Base-by-base conservation (phyloP, 2,329 filamentous ascomycete genomes). In the Penicillium sp. region DNA sequence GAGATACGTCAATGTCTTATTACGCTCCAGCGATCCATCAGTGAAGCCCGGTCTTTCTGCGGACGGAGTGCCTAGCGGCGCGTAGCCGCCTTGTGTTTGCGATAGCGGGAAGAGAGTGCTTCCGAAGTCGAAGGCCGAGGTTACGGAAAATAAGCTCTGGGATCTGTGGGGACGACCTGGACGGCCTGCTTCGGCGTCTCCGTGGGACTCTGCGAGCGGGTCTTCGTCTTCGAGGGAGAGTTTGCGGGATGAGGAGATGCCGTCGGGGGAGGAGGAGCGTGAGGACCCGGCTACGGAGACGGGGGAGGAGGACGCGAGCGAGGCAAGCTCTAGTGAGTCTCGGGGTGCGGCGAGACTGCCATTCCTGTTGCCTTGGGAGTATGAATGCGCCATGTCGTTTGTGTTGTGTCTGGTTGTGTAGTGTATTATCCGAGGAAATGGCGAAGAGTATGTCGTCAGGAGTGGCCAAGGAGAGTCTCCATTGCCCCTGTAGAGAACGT, bases 241-340 rank as follows among this genome's bases (percentile, higher is more conserved):
- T 60, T 89, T 86, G 58, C 90, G 87, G 52, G 92, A 96, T n/a
- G 92, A 97, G 12, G 90, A 88, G 62, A 91, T 83, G 60, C 89
- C 92, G n/a, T 87, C 89, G 33, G 84, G 81, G 2, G 83, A 87
- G 30, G 90, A 95, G 34, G 77, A 77, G 49, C 86, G 81, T 13
- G 86, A 87, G n/a, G 80, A 75, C 39, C 86, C 82, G 10, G 79
- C 79, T 40, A 74, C 79, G 41, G 80, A 81, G 55, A 79, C 80
- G 44, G 79, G 81, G 60, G 87, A 89, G 59, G 87, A 90, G 54
- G 89, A 95, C 52, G 92, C 93, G 56, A 99, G 83, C 45, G 91
- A 96, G 53, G 91, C 93, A 50, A 99, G 86, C 76, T 99, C 93
- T 65, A 99, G 83, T 39, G 92, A 97, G 78, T 99, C 93, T 74